A percentile compares a stretch with the other conserved stretches of the same genome.
Evolutionary conservation across 148 eudicot species (phyloP).

Genomic region (Mesembryanthemum crystallinum): DNA sequence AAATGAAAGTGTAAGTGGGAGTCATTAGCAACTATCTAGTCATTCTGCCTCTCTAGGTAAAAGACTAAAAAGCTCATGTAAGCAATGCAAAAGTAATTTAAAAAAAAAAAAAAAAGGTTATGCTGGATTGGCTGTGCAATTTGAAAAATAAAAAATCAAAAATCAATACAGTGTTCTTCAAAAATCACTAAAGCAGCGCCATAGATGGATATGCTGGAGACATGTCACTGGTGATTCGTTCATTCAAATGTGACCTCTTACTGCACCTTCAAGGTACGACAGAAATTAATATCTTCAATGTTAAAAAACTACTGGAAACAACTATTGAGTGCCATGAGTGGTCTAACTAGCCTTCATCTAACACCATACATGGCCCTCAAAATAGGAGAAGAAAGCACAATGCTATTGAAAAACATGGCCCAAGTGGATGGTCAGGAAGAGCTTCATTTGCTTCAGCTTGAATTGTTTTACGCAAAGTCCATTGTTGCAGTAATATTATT

Average conservation of each 20-base stretch:
- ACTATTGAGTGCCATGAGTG: neutral
- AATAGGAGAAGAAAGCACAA: neutral
- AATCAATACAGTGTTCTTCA: neutral
- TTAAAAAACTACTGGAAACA: no score
- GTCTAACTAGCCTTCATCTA: no score
- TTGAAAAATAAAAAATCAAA: no score
- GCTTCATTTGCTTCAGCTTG: neutral
- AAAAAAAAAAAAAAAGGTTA: no score
- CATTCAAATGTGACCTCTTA: neutral
- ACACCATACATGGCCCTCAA: neutral
- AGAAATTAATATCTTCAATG: neutral
- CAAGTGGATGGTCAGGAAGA: neutral
- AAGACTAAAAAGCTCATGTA: neutral
- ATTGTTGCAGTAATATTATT: neutral
- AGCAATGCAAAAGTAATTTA: no score
- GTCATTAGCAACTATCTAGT: neutral
- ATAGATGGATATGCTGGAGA: no score
- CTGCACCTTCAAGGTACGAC: neutral
- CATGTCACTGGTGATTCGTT: neutral
- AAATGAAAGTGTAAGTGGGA: neutral
- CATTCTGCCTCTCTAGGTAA: neutral
- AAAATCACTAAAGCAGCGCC: neutral
- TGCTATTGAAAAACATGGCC: neutral
- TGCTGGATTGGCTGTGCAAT: no score
- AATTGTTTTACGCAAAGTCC: neutral